These are phyloP conservation scores for Dentipellis fragilis DNA, from an alignment of 768 basidiomycete species.

Conservation along the genomic window DNA sequence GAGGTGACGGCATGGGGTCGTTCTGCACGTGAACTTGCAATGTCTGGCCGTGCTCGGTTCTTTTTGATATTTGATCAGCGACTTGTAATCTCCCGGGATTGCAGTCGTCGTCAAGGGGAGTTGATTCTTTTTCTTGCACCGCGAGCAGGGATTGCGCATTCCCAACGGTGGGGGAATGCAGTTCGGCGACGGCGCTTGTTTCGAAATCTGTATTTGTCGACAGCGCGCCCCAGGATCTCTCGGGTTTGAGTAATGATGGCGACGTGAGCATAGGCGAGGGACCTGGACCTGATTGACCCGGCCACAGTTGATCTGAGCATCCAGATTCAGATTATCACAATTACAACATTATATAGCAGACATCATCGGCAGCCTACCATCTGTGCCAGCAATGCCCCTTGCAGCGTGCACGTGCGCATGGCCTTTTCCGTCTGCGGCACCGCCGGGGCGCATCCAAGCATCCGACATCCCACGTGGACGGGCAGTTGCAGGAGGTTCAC, in stretches of 20 bases:
- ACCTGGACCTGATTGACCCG: not conserved
- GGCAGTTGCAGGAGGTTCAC: slow-evolving; percentile 26
- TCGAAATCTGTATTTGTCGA: slow-evolving; percentile 4
- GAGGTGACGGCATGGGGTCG: no score
- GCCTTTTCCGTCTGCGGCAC: slow-evolving; percentile 1
- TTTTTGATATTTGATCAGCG: no score
- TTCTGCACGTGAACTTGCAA: no score
- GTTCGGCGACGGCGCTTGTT: slow-evolving; percentile 4
- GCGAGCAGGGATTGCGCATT: no score
- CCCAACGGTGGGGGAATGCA: slow-evolving; percentile 2
- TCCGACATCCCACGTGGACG: slow-evolving; percentile 71
- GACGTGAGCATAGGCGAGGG: not conserved
- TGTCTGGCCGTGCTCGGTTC: no score
- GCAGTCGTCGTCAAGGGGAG: no score
- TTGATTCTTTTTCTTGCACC: no score
- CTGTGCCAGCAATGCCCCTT: slow-evolving; percentile 8
- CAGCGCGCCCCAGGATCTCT: slow-evolving; percentile 1
- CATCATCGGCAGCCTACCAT: slow-evolving; percentile 12
- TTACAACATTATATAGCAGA: not conserved
- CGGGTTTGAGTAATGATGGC: not conserved
- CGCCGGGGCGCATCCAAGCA: slow-evolving; percentile 28
- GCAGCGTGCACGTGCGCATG: not conserved
- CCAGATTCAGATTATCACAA: not conserved
- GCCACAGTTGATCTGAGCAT: not conserved
- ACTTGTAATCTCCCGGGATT: no score